Evolutionary conservation across 192 early-diverging fungal genomes (phyloP), one percentile per base, ranked within the genome.

Genomic region (Coemansia sp.): DNA sequence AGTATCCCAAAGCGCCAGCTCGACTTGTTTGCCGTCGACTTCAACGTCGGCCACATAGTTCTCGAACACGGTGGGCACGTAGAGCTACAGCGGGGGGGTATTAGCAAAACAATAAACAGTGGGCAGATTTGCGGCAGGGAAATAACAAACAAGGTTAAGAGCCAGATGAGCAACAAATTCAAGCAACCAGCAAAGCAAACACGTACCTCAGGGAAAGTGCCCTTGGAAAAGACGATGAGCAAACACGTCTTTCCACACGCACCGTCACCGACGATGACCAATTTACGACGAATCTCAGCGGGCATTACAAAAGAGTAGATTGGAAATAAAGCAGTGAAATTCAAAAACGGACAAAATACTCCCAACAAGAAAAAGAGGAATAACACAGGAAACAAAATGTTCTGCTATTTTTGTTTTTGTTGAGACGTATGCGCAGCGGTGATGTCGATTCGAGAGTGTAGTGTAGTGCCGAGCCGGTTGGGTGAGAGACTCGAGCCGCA

Each of bases 1-100:
- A 63, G 95, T 97, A 88, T 98, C 96, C 94, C 94, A 98, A 19
- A 98, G 79, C 37, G 91, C 93, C 31, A 98, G 82, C 76, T 96
- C 90, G 14, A 97, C 90, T 42, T 62, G 60, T 37, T 48, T 69
- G 66, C 89, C 91, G 74, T 96, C 90, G 36, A 90, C 87, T 59
- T 90, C 85, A 56, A 98, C 85, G 62, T 96, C 94, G 31, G 89
- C 87, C 49, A 97, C 91, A 64, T 89, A 92, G 83, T 91, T 97
- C 60, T 98, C 95, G 81, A 96, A 97, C 40, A 96, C 91, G 2
- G 96, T 98, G 9, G 96, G 96, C 23, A 91, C 86, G 74, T 93
- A 92, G 17, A 69, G 48, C 66, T 69, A 69, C 36, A 15, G 12
- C 4, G 5, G 40, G 11, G 4, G 4, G 2, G 40, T 12, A 42